Evolutionary conservation across 176 grass and related monocot genomes (phyloP), one percentile per base, ranked within the genome.

Genomic region (Cymbopogon citratus): DNA sequence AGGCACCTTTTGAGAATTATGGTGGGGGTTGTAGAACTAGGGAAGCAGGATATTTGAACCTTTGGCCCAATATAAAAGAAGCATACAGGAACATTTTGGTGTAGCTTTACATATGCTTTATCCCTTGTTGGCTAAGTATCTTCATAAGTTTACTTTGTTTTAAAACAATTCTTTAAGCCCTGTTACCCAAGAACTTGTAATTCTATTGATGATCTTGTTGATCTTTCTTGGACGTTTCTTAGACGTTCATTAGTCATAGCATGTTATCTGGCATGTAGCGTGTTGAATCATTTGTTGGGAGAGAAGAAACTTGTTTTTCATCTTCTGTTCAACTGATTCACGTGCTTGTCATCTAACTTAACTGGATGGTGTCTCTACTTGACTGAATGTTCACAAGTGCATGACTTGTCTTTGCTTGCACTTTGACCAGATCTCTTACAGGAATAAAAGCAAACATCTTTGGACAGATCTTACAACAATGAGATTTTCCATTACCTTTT

Each of bases 101-200:
- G 2, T 63, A 56, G 41, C 33, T 85, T 89, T 44, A 3, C 35
- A 26, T 71, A 43, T 65, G 54, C 41, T 52, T 76, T 69, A 56
- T 54, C 1, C 63, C 0, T 27, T 80, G 23, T 56, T 33, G 18
- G 71, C 10, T 27, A 76, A 23, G 21, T 9, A 74, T 60, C 63
- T 12, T 73, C n/a, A 45, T 59, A 34, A 34, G 77, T 41, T 75
- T 66, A 26, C 36, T 78, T 28, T 57, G 14, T 19, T 45, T 36
- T 43, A 23, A 13, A 33, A 48, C 51, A 23, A 40, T 10, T 12
- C 24, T 41, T 3, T 9, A 48, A 51, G 40, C 26, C 2, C 6
- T 48, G 3, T 38, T 66, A 14, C 12, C 40, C 2, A 0, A 34
- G 38, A 64, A 36, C 33, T 41, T 71, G 56, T 56, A 15, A 34